These are phyloP conservation scores for Plasmodium gaboni DNA, from an alignment of 169 alveolate species.

Conservation along the genomic window DNA sequence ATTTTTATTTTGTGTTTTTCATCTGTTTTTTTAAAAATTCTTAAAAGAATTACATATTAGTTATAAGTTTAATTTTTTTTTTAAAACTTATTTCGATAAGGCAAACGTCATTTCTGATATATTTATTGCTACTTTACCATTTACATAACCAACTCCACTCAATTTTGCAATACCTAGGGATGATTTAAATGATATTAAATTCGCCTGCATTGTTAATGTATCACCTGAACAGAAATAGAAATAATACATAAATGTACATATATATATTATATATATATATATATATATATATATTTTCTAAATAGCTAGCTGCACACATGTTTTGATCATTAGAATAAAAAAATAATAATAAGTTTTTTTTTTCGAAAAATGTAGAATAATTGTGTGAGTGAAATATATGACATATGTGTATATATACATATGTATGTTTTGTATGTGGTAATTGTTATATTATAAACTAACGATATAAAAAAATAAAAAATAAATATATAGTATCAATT, in stretches of 20 bases:
- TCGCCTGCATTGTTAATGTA: conserved; percentile 81
- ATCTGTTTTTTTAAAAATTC: conserved; percentile 7
- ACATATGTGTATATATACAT: background rate
- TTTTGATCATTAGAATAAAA: too few species aligned
- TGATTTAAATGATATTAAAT: conserved; percentile 77
- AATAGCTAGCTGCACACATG: too few species aligned
- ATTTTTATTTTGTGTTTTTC: background rate
- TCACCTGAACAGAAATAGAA: conserved; percentile 76
- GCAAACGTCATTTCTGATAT: conserved; percentile 82
- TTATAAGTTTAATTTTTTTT: conserved; percentile 3
- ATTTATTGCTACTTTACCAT: conserved; percentile 75
- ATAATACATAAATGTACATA: too few species aligned
- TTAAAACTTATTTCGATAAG: conserved; percentile 45
- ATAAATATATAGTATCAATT: background rate
- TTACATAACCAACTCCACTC: conserved; percentile 79
- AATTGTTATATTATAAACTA: background rate
- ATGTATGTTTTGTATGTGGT: background rate
- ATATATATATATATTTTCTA: too few species aligned
- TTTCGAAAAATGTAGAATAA: too few species aligned
- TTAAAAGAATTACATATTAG: conserved; percentile 15
- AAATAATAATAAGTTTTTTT: too few species aligned
- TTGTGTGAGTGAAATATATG: background rate
- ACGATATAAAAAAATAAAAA: background rate
- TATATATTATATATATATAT: too few species aligned
- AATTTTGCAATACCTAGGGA: conserved; percentile 82